Percentiles rank a stretch among this genome's conserved stretches.
Conservation (phyloP, 129 eudicot genomes). For the Cynara cardunculus region DNA sequence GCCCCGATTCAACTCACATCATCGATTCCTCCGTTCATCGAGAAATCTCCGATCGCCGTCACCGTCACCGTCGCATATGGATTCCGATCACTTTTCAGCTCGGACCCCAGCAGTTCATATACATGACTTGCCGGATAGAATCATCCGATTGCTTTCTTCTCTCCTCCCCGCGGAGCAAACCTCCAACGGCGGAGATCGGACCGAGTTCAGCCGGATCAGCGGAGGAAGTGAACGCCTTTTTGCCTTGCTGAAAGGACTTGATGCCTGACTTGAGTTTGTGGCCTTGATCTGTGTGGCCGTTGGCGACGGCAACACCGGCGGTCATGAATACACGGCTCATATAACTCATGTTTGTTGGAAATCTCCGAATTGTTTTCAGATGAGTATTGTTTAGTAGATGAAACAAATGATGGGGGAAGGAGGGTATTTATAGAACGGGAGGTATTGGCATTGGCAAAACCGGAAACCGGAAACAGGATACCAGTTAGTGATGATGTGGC, state of each 20-base stretch:
- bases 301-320: slow-evolving; percentile 41
- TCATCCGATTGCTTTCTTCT: slow-evolving; percentile 39
- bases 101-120: slow-evolving; percentile 57
- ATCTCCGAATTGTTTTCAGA: background rate
- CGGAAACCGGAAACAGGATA: slow-evolving; percentile 4
- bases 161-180: slow-evolving; percentile 24
- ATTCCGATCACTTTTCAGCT: slow-evolving; percentile 23
- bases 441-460: background rate
- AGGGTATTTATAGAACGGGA: slow-evolving; percentile 3
- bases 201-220: slow-evolving; percentile 35
- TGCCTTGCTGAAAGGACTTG: slow-evolving; percentile 36
- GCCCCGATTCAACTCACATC: slow-evolving; percentile 29
- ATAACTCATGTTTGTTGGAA: slow-evolving; percentile 19
- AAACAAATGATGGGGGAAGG: background rate
- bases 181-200: slow-evolving; percentile 31
- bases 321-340: slow-evolving; percentile 42
- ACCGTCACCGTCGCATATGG: background rate
- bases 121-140: slow-evolving; percentile 56
- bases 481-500: background rate
- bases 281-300: slow-evolving; percentile 52
- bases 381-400: background rate
- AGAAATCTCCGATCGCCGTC: slow-evolving; percentile 30
- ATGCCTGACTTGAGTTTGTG: slow-evolving; percentile 42
- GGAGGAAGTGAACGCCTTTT: slow-evolving; percentile 35
- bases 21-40: slow-evolving; percentile 11